Conservation (phyloP, 805 yeast species). For the Saccharomycopsis sp. region DNA sequence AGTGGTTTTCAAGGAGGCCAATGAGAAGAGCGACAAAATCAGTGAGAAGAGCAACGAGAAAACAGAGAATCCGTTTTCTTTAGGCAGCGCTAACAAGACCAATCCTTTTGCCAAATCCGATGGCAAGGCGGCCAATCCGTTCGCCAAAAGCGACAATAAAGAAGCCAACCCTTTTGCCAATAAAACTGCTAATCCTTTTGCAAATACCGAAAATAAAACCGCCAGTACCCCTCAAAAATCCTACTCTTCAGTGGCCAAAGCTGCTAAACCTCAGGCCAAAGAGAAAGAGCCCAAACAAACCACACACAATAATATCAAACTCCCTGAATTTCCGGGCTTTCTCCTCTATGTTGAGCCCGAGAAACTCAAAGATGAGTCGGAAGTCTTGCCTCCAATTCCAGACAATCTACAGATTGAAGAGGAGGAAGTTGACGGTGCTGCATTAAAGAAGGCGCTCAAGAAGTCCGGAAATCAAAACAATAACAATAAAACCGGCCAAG, state of each 20-base stretch:
- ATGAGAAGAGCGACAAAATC: conserved; percentile 26
- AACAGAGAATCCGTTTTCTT: not conserved
- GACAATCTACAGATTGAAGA: conserved; percentile 48
- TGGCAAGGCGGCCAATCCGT: conserved; percentile 37
- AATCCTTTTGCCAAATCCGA: conserved; percentile 29
- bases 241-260: conserved; percentile 24
- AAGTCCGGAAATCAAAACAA: not conserved
- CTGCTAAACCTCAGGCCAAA: conserved; percentile 1
- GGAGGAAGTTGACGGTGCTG: conserved; percentile 35
- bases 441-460: conserved; percentile 25
- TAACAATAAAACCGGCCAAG: conserved; percentile 29
- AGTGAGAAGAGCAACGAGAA: not conserved
- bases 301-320: conserved; percentile 24
- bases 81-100: conserved; percentile 12
- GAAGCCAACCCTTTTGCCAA: conserved; percentile 24
- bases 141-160: conserved; percentile 26
- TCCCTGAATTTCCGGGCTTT: conserved; percentile 57
- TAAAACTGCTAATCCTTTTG: conserved; percentile 5
- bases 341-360: conserved; percentile 72
- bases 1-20: conserved; percentile 35
- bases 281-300: conserved; percentile 24
- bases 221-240: conserved; percentile 14
- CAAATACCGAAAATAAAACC: conserved; percentile 11
- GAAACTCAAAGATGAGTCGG: conserved; percentile 41
- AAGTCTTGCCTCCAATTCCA: conserved; percentile 43